phyloP scores from a whole-genome alignment of 371 early-diverging fungal genomes.

The Mortierella sp. region DNA sequence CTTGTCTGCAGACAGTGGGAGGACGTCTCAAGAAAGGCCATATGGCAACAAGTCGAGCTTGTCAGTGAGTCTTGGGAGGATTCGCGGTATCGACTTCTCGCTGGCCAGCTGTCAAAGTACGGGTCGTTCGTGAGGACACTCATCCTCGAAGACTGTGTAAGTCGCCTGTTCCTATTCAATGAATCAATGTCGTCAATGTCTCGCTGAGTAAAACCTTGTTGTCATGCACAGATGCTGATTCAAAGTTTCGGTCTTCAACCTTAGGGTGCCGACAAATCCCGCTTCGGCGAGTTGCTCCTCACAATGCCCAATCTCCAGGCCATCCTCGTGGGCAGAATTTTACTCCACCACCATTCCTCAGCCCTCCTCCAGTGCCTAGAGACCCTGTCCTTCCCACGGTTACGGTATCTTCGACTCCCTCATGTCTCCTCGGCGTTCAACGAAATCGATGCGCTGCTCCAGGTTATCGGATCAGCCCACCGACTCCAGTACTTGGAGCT shows the following conservation, averaged over 20 bases:
- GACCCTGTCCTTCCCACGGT: neutral
- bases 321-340: conserved; percentile 26
- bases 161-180: neutral
- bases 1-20: conserved; percentile 31
- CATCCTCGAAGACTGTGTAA: conserved; percentile 42
- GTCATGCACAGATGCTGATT: neutral
- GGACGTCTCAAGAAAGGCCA: conserved; percentile 9
- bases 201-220: too few relatives aligned
- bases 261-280: conserved; percentile 32
- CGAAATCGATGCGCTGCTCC: conserved; percentile 19
- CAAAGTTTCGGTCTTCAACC: neutral
- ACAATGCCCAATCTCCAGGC: conserved; percentile 30
- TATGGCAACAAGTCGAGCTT: conserved; percentile 39
- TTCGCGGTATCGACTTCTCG: conserved; percentile 18
- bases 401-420: conserved; percentile 27
- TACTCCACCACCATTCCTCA: conserved; percentile 18
- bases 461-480: conserved; percentile 10
- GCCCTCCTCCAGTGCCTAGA: conserved; percentile 15
- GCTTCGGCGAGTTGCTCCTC: conserved; percentile 15
- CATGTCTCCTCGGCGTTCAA: conserved; percentile 16
- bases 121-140: conserved; percentile 28
- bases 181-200: neutral
- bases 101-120: conserved; percentile 16
- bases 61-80: conserved; percentile 36
- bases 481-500: conserved; percentile 30